Percentiles rank a stretch among this genome's conserved stretches.
These are phyloP conservation scores for Lavandula angustifolia DNA, from an alignment of 257 asterid genomes.

Conservation along the genomic window DNA sequence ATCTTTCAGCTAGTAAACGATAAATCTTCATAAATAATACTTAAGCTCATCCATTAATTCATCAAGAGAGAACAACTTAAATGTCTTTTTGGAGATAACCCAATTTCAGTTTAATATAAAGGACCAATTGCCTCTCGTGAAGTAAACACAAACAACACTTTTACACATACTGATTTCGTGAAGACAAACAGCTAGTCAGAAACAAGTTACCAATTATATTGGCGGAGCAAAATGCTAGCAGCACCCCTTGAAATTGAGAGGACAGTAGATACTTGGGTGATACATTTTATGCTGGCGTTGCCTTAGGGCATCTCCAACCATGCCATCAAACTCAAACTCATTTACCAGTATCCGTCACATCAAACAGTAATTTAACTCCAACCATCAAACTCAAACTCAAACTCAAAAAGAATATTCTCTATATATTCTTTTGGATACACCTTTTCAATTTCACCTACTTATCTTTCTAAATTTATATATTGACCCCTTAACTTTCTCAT, in stretches of 20 bases:
- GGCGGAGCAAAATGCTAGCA: slow-evolving; percentile 89
- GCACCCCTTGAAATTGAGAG: slow-evolving; percentile 84
- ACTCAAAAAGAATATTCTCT: no score
- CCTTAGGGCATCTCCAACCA: no score
- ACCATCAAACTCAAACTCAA: no score
- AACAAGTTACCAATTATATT: slow-evolving; percentile 73
- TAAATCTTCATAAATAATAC: slow-evolving; percentile 17
- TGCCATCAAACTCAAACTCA: no score
- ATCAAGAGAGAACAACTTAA: slow-evolving; percentile 23
- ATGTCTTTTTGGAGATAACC: slow-evolving; percentile 6
- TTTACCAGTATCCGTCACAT: no score
- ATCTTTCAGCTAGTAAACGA: slow-evolving; percentile 27
- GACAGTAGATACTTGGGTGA: slow-evolving; percentile 67
- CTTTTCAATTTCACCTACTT: no score
- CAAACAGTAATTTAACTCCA: no score
- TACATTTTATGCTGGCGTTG: slow-evolving; percentile 76
- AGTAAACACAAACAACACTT: slow-evolving; percentile 5
- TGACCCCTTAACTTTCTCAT: no score
- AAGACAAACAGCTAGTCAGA: slow-evolving; percentile 30
- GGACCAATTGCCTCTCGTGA: slow-evolving; percentile 17
- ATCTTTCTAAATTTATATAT: no score
- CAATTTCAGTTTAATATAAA: slow-evolving; percentile 20
- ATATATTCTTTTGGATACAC: no score
- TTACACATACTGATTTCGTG: slow-evolving; percentile 2
- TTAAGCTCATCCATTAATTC: slow-evolving; percentile 18